These are phyloP conservation scores for Beauveria rudraprayagi DNA, from an alignment of 2,329 filamentous ascomycete species.

Conservation along the genomic window DNA sequence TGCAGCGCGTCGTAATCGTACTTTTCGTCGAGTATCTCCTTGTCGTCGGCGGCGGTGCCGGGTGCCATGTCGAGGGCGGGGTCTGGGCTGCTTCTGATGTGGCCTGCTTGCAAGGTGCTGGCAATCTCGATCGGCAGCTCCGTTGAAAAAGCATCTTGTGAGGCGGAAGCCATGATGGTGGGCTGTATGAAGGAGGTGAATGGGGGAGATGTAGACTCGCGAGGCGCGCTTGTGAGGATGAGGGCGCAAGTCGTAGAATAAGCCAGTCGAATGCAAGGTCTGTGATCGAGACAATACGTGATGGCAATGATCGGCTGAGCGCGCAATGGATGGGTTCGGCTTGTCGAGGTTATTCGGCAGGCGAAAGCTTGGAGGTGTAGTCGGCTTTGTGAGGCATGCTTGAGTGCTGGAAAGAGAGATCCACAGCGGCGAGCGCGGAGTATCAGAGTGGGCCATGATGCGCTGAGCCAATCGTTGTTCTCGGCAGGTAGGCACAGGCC, in stretches of 20 bases:
- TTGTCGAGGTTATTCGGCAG: neutral
- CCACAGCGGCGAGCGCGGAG: neutral
- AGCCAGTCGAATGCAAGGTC: neutral
- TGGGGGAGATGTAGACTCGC: neutral
- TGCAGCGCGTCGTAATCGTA: neutral
- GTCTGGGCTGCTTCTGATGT: conserved; percentile 66
- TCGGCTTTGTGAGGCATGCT: too few relatives aligned
- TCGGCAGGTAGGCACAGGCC: too few relatives aligned
- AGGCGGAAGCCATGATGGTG: conserved; percentile 41
- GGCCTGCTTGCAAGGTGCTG: conserved; percentile 71
- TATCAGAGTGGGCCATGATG: too few relatives aligned
- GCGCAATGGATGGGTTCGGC: neutral
- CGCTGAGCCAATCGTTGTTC: too few relatives aligned
- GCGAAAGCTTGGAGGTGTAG: neutral
- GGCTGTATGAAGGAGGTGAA: neutral
- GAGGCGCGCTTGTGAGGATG: neutral
- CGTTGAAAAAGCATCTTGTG: neutral
- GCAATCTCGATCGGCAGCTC: conserved; percentile 58
- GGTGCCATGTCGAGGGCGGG: conserved; percentile 71
- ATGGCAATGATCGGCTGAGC: neutral
- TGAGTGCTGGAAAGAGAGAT: neutral
- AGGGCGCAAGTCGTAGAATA: too few relatives aligned
- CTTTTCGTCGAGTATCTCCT: conserved; percentile 14
- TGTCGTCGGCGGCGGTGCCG: conserved; percentile 62
- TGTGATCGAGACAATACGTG: neutral